These are phyloP conservation scores for Catharanthus roseus DNA, from an alignment of 257 asterid genomes.

Conservation along the genomic window DNA sequence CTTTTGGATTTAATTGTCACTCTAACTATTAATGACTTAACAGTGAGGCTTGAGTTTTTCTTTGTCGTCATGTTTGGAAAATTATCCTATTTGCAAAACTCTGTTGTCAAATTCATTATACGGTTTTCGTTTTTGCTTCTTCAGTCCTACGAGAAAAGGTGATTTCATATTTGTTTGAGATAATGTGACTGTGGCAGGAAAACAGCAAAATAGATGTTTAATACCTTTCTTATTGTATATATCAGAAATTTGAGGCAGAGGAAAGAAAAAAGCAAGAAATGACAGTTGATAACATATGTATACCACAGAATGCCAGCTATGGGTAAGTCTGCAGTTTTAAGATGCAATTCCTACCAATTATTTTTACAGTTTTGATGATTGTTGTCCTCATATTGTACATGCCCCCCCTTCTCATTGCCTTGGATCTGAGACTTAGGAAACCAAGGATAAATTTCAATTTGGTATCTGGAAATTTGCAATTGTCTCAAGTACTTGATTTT, in stretches of 20 bases:
- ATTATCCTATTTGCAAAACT: neutral
- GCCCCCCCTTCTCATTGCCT: too few species aligned
- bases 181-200: neutral
- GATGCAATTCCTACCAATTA: neutral
- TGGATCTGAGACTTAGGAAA: neutral
- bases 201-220: neutral
- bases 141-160: neutral
- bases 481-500: too few species aligned
- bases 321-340: conserved; percentile 46
- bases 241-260: conserved; percentile 83
- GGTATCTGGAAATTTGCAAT: too few species aligned
- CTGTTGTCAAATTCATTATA: neutral
- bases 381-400: neutral
- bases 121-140: neutral
- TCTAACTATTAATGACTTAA: neutral
- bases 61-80: neutral
- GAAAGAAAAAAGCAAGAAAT: conserved; percentile 68
- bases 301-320: conserved; percentile 76
- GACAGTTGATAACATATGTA: conserved; percentile 48
- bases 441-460: neutral
- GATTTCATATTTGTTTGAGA: neutral
- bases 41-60: neutral
- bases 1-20: neutral
- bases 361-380: neutral
- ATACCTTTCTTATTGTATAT: conserved; percentile 12